These are phyloP conservation scores for Acephala macrosclerotiorum DNA, from an alignment of 2,329 filamentous ascomycete genomes.

Conservation along the genomic window DNA sequence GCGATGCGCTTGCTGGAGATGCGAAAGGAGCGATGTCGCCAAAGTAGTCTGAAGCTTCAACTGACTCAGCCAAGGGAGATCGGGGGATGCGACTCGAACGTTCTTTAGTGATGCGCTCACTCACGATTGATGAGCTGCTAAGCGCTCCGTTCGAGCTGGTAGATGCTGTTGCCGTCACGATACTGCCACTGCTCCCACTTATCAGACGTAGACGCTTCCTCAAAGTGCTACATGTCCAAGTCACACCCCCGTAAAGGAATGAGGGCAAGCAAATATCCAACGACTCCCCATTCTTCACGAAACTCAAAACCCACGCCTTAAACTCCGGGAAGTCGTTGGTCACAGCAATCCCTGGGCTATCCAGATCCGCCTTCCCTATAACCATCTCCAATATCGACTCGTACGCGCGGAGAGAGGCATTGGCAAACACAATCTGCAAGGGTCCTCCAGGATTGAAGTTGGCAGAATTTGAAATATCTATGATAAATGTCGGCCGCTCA, in stretches of 20 bases:
- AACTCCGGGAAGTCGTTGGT: conserved; percentile 65
- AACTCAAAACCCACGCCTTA: conserved; percentile 71
- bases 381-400: conserved; percentile 40
- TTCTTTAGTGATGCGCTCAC: conserved; percentile 27
- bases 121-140: conserved; percentile 28
- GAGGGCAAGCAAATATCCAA: conserved; percentile 61
- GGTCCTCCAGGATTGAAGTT: conserved; percentile 59
- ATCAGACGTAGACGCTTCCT: conserved; percentile 73
- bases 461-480: conserved; percentile 68
- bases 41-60: conserved; percentile 41
- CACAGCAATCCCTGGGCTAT: conserved; percentile 46
- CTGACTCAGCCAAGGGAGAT: conserved; percentile 27
- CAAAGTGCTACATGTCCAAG: conserved; percentile 76
- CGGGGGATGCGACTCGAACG: conserved; percentile 9
- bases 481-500: conserved; percentile 76
- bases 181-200: conserved; percentile 57
- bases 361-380: conserved; percentile 36
- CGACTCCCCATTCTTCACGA: conserved; percentile 58
- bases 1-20: conserved; percentile 9
- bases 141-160: conserved; percentile 33
- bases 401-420: conserved; percentile 66
- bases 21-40: conserved; percentile 26
- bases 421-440: conserved; percentile 72
- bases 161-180: conserved; percentile 33
- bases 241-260: conserved; percentile 67